Evolutionary conservation across 2,329 filamentous ascomycete species (phyloP).

Genomic region (Teratosphaeria destructans): DNA sequence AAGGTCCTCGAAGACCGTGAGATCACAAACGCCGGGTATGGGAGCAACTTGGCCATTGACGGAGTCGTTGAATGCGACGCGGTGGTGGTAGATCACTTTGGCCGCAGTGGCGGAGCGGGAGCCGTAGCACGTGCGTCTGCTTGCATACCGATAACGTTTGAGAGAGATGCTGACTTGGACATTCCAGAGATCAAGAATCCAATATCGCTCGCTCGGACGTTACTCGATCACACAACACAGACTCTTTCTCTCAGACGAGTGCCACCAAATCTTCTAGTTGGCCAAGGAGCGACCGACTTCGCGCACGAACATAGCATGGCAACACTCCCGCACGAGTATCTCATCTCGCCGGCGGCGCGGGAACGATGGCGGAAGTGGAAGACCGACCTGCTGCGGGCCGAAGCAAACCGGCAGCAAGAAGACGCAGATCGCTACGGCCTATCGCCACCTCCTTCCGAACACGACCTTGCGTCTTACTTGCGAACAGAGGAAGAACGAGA

Average conservation of each 20-base stretch:
- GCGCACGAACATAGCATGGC: slow-evolving; percentile 68
- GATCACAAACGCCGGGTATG: slow-evolving; percentile 93
- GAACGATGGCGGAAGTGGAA: slow-evolving; percentile 74
- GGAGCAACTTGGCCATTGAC: slow-evolving; percentile 86
- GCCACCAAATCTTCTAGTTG: slow-evolving; percentile 83
- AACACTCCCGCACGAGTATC: slow-evolving; percentile 59
- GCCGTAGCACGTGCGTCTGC: slow-evolving; percentile 68
- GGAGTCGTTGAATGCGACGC: slow-evolving; percentile 92
- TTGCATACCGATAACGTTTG: not conserved
- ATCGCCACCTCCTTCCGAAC: slow-evolving; percentile 13
- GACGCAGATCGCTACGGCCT: slow-evolving; percentile 11
- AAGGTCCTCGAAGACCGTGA: slow-evolving; percentile 83
- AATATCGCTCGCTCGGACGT: slow-evolving; percentile 71
- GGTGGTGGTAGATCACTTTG: slow-evolving; percentile 80
- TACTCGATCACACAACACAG: slow-evolving; percentile 67
- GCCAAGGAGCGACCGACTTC: slow-evolving; percentile 76
- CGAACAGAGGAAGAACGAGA: slow-evolving; percentile 12
- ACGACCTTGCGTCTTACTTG: slow-evolving; percentile 6
- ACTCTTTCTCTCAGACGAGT: slow-evolving; percentile 78
- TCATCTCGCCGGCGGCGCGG: slow-evolving; percentile 70
- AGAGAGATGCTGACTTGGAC: not conserved
- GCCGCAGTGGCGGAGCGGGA: slow-evolving; percentile 85
- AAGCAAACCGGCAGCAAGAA: slow-evolving; percentile 34
- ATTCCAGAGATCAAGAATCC: slow-evolving; percentile 77
- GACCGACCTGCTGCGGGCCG: slow-evolving; percentile 55